phyloP scores from a whole-genome alignment of 495 filamentous ascomycete genomes.

The Lepidopterella palustris region DNA sequence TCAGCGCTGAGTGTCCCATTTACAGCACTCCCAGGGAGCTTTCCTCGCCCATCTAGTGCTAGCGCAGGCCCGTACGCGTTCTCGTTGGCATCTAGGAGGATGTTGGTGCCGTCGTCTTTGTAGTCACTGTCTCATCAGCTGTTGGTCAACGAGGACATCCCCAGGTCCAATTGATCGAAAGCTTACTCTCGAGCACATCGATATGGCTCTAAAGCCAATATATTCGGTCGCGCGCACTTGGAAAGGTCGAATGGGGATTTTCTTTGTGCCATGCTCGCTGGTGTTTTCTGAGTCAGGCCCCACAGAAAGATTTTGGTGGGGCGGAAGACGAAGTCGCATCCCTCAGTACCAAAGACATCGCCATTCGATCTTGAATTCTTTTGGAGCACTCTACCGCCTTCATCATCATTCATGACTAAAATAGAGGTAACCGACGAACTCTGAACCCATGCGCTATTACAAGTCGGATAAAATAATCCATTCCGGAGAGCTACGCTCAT shows the following conservation, averaged over 20 bases:
- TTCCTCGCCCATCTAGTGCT: conserved; percentile 42
- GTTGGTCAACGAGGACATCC: neutral
- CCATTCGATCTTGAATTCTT: too few relatives aligned
- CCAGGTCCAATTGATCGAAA: neutral
- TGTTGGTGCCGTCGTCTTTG: conserved; percentile 95
- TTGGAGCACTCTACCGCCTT: too few relatives aligned
- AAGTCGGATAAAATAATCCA: too few relatives aligned
- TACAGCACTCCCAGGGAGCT: conserved; percentile 30
- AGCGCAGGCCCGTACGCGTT: conserved; percentile 87
- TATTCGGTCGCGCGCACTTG: conserved; percentile 38
- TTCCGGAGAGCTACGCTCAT: too few relatives aligned
- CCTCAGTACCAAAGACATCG: neutral
- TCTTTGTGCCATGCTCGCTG: conserved; percentile 10
- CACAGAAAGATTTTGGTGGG: neutral
- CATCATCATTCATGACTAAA: too few relatives aligned
- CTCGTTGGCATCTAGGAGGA: conserved; percentile 95
- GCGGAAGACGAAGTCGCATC: neutral
- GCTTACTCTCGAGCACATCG: conserved; percentile 40
- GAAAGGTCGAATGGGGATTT: conserved; percentile 22
- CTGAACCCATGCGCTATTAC: too few relatives aligned
- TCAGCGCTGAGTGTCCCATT: conserved; percentile 35
- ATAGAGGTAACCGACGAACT: too few relatives aligned
- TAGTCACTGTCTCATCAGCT: conserved; percentile 69
- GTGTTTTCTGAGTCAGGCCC: neutral
- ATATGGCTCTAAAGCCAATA: conserved; percentile 39